Evolutionary conservation across 192 early-diverging fungal genomes (phyloP), one percentile per base, ranked within the genome.

Genomic region (Ambispora gerdemannii): DNA sequence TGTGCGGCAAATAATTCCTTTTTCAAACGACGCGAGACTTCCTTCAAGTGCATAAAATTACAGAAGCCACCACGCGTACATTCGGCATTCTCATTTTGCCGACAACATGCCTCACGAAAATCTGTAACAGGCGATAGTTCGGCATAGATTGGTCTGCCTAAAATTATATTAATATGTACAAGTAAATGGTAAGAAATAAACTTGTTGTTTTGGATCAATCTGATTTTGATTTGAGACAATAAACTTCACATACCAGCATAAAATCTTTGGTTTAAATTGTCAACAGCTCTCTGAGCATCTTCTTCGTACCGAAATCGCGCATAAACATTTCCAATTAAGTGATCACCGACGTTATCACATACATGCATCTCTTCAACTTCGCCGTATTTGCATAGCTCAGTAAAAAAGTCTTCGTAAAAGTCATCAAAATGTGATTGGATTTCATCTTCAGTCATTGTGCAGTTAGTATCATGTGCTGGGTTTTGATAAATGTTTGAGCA

Each of bases 41-140:
- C 84, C 68, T 95, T 93, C 47, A 99, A 82, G 81, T 99, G 97
- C 97, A 99, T 98, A 83, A 99, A 99, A 80, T 98, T 99, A 82
- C 97, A 99, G 71, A 95, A 89, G 7, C 96, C 96, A 28, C 95
- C 95, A 15, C 95, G 90, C 73, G 88, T 93, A 82, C 97, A 99
- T 77, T 96, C 93, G 63, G 87, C 82, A 51, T 84, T 93, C 73
- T 99, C 97, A 77, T 99, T 91, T 77, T 98, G 96, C 31, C 95
- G 88, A 77, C 97, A 99, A 77, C 94, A 96, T 1, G 97, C 96
- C 85, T 99, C 97, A 49, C 92, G 86, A 74, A 99, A 98, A 77
- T 98, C 95, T 3, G 94, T 95, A 4, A 99, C 96, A 19, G 97
- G 97, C 50, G 93, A 96, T 32, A 99, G 82, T 80, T 99, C 97